Conservation (phyloP, 2,329 filamentous ascomycete species). For the Penicillium sp. region DNA sequence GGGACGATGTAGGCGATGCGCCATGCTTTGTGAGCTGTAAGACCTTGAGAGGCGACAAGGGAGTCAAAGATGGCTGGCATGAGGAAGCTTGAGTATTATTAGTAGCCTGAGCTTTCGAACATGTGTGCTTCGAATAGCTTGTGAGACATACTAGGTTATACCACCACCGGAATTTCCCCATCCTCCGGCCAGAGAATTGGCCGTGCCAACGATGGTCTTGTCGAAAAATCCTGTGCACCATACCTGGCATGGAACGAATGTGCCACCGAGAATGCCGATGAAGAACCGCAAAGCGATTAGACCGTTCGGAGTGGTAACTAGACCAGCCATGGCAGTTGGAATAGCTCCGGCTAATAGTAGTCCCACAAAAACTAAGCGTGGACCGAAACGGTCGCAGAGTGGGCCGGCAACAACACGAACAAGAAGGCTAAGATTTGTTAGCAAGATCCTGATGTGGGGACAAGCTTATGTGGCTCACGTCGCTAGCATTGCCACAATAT, state of each 20-base stretch:
- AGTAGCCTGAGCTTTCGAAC: neutral
- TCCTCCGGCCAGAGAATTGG: conserved; percentile 80
- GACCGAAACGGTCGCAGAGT: conserved; percentile 80
- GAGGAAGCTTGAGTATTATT: conserved; percentile 58
- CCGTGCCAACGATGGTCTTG: conserved; percentile 85
- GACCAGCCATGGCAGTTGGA: conserved; percentile 77
- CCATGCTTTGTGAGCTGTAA: conserved; percentile 72
- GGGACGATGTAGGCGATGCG: conserved; percentile 81
- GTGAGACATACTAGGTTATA: conserved; percentile 66
- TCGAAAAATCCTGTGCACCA: conserved; percentile 94
- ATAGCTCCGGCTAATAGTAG: conserved; percentile 75
- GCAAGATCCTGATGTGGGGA: neutral
- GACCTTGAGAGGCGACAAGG: conserved; percentile 59
- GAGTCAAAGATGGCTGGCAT: conserved; percentile 90
- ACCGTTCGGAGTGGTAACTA: conserved; percentile 64
- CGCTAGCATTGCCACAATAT: conserved; percentile 76
- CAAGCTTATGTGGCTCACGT: conserved; percentile 49
- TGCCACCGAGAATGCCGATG: conserved; percentile 45
- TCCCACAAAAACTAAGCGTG: conserved; percentile 75
- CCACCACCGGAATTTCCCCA: conserved; percentile 87
- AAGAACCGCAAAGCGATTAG: conserved; percentile 47
- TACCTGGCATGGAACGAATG: conserved; percentile 68
- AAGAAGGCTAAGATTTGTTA: conserved; percentile 54
- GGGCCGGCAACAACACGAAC: conserved; percentile 77
- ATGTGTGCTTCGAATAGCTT: neutral